Percentiles rank a stretch among this genome's conserved stretches.
phyloP scores from a whole-genome alignment of 331 rosid genomes.

The Stylosanthes scabra region DNA sequence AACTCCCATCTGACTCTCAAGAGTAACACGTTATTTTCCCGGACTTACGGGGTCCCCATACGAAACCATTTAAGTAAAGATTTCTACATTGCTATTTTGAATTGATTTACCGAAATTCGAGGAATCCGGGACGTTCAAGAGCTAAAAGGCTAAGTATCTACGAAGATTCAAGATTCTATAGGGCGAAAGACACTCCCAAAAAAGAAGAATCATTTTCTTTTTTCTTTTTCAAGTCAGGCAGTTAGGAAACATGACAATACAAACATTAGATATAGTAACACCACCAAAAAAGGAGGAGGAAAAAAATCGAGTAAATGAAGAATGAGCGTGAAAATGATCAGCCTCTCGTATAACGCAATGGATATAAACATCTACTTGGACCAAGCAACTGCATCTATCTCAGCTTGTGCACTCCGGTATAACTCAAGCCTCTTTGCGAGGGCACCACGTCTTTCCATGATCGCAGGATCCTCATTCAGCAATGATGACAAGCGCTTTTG shows the following conservation, averaged over 20 bases:
- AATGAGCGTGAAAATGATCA: conserved; percentile 20
- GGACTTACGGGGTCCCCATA: neutral
- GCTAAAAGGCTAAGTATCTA: neutral
- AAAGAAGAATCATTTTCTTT: neutral
- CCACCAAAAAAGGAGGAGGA: conserved; percentile 1
- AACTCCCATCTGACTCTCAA: neutral
- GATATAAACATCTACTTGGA: conserved; percentile 60
- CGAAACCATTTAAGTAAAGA: neutral
- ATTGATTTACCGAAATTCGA: neutral
- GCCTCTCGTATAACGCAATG: conserved; percentile 33
- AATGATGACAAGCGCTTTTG: conserved; percentile 75
- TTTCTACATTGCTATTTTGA: neutral
- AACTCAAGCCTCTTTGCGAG: conserved; percentile 89
- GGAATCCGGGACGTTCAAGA: neutral
- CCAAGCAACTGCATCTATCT: conserved; percentile 93
- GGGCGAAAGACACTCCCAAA: conserved; percentile 27
- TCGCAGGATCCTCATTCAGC: conserved; percentile 92
- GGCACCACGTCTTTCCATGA: conserved; percentile 84
- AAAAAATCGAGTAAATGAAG: neutral
- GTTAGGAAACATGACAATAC: conserved; percentile 6
- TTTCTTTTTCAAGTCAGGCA: conserved; percentile 13
- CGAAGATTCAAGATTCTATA: neutral
- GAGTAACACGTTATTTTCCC: neutral
- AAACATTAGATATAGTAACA: conserved; percentile 8
- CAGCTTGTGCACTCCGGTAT: conserved; percentile 89